These are phyloP conservation scores for Candida hispaniensis DNA, from an alignment of 805 yeast genomes.

Conservation along the genomic window DNA sequence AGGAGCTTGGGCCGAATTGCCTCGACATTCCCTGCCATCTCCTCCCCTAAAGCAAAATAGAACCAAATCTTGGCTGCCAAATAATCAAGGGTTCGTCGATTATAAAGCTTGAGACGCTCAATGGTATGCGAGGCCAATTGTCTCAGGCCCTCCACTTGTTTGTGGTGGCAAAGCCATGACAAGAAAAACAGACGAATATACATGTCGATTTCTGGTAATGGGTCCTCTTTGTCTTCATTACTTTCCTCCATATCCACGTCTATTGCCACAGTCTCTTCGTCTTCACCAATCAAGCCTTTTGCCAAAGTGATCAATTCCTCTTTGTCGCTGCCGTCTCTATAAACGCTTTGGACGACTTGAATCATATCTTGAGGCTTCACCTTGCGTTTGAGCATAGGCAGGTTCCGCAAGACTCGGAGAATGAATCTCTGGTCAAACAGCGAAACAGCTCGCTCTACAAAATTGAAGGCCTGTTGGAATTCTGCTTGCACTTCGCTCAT, in stretches of 20 bases:
- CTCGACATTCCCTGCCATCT: constrained; percentile 41
- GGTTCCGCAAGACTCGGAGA: constrained; percentile 72
- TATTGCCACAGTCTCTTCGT: constrained; percentile 18
- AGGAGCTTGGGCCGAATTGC: constrained; percentile 62
- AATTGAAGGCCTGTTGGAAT: constrained; percentile 33
- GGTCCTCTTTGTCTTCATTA: constrained; percentile 19
- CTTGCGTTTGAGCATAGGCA: constrained; percentile 61
- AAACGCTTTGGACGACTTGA: constrained; percentile 43
- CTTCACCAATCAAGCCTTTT: constrained; percentile 26
- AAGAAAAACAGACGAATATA: constrained; percentile 72
- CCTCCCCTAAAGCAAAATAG: constrained; percentile 70
- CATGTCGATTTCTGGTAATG: constrained; percentile 70
- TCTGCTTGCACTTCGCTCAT: constrained; percentile 24
- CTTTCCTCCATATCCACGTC: constrained; percentile 17
- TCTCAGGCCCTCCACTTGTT: constrained; percentile 43
- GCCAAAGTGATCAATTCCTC: constrained; percentile 25
- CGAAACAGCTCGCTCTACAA: constrained; percentile 50
- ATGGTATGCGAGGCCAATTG: constrained; percentile 30
- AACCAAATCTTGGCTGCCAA: constrained; percentile 90
- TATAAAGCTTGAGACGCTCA: constrained; percentile 43
- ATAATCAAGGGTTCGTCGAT: constrained; percentile 75
- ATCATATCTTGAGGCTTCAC: constrained; percentile 46
- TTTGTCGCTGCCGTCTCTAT: constrained; percentile 38
- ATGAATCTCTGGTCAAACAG: constrained; percentile 80
- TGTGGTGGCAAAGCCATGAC: constrained; percentile 59